These are phyloP conservation scores for Huiozyma sinensis DNA, from an alignment of 805 yeast species.

Conservation along the genomic window DNA sequence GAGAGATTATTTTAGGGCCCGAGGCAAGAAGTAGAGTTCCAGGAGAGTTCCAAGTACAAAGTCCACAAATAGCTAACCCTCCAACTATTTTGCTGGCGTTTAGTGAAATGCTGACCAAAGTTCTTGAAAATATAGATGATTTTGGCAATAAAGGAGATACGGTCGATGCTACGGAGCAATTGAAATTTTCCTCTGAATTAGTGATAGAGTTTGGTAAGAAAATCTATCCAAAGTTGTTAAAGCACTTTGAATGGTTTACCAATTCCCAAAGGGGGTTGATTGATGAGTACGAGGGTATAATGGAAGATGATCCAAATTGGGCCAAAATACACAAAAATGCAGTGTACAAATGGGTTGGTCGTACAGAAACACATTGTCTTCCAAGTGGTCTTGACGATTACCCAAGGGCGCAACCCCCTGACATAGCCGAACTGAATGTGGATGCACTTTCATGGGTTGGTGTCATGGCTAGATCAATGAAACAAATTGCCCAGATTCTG, in stretches of 20 bases:
- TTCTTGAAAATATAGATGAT: conserved; percentile 20
- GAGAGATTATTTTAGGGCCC: conserved; percentile 87
- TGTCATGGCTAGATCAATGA: conserved; percentile 77
- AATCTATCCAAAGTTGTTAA: conserved; percentile 66
- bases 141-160: conserved; percentile 14
- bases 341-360: conserved; percentile 87
- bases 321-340: conserved; percentile 41
- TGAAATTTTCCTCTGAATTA: conserved; percentile 49
- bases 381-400: conserved; percentile 95
- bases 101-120: conserved; percentile 42
- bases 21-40: conserved; percentile 90
- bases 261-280: conserved; percentile 66
- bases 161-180: conserved; percentile 33
- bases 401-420: conserved; percentile 75
- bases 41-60: conserved; percentile 68
- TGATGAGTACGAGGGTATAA: conserved; percentile 47
- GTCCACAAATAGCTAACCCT: conserved; percentile 86
- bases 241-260: conserved; percentile 80
- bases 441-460: conserved; percentile 92
- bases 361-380: conserved; percentile 73
- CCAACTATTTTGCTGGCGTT: conserved; percentile 81
- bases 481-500: conserved; percentile 54
- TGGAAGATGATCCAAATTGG: conserved; percentile 19
- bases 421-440: conserved; percentile 80
- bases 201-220: conserved; percentile 45